Evolutionary conservation across 208 protist species (phyloP).

Genomic region (Vickermania ingenoplastis): DNA sequence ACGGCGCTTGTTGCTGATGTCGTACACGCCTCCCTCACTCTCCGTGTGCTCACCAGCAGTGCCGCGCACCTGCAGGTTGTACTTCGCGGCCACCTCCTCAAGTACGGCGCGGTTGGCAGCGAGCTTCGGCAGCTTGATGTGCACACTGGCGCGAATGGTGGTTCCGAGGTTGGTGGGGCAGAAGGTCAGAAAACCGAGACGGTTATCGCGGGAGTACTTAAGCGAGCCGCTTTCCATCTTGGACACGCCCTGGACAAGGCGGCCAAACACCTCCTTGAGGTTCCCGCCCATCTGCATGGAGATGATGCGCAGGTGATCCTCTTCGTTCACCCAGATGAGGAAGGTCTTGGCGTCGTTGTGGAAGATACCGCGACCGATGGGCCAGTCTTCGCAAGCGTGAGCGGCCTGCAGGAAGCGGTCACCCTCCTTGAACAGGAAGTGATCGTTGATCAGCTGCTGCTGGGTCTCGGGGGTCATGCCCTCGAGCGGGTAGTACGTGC

Average conservation of each 20-base stretch:
- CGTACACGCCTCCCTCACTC: constrained; percentile 33
- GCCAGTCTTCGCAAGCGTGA: constrained; percentile 49
- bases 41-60: too few species aligned
- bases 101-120: constrained; percentile 26
- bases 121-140: constrained; percentile 48
- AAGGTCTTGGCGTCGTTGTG: constrained; percentile 64
- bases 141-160: constrained; percentile 37
- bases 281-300: constrained; percentile 57
- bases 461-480: constrained; percentile 49
- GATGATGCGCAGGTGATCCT: constrained; percentile 66
- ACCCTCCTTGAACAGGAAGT: constrained; percentile 69
- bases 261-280: constrained; percentile 42
- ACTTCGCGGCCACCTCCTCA: constrained; percentile 36
- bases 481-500: constrained; percentile 42
- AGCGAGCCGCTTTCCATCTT: constrained; percentile 37
- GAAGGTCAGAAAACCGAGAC: constrained; percentile 39
- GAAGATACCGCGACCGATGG: constrained; percentile 52
- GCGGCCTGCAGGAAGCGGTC: constrained; percentile 49
- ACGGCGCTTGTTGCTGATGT: constrained; percentile 60
- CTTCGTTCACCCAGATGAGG: constrained; percentile 63
- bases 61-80: constrained; percentile 47
- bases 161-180: constrained; percentile 59
- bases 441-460: constrained; percentile 41
- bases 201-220: constrained; percentile 35
- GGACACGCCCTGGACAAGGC: constrained; percentile 24